Evolutionary conservation across 768 basidiomycete species (phyloP).

Genomic region (Termitomyces sp.): DNA sequence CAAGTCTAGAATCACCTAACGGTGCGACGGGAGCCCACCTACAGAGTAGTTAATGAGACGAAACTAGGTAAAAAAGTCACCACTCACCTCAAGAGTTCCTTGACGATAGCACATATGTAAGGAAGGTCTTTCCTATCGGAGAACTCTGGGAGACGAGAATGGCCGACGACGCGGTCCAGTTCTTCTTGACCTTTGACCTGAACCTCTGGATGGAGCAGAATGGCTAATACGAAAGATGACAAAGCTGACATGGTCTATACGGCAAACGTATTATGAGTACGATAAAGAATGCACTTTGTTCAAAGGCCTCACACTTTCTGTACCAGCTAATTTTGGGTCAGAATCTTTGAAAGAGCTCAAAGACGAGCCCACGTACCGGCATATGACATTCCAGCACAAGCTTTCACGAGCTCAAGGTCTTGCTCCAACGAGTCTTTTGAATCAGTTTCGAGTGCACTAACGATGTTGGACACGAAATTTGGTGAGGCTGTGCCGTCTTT

Average conservation of each 20-base stretch:
- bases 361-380: slow-evolving; percentile 20
- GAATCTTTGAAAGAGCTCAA: neutral
- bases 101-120: slow-evolving; percentile 35
- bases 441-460: slow-evolving; percentile 17
- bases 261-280: neutral
- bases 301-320: slow-evolving; percentile 30
- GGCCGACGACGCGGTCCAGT: slow-evolving; percentile 23
- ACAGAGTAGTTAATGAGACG: neutral
- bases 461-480: slow-evolving; percentile 29
- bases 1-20: slow-evolving; percentile 14
- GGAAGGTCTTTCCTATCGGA: slow-evolving; percentile 26
- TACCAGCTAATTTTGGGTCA: slow-evolving; percentile 24
- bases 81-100: slow-evolving; percentile 29
- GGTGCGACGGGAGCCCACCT: slow-evolving; percentile 28
- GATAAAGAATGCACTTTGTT: neutral
- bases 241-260: slow-evolving; percentile 27
- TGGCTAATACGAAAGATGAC: slow-evolving; percentile 28
- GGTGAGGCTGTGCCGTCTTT: slow-evolving; percentile 24
- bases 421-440: slow-evolving; percentile 14
- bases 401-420: slow-evolving; percentile 25
- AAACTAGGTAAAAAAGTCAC: neutral
- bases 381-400: slow-evolving; percentile 32
- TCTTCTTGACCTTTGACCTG: slow-evolving; percentile 24
- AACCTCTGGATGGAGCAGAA: slow-evolving; percentile 28
- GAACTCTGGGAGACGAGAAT: slow-evolving; percentile 23